Evolutionary conservation across 352 stramenopile genomes (phyloP), one percentile per base, ranked within the genome.

Genomic region (Thalassiosira gravida): DNA sequence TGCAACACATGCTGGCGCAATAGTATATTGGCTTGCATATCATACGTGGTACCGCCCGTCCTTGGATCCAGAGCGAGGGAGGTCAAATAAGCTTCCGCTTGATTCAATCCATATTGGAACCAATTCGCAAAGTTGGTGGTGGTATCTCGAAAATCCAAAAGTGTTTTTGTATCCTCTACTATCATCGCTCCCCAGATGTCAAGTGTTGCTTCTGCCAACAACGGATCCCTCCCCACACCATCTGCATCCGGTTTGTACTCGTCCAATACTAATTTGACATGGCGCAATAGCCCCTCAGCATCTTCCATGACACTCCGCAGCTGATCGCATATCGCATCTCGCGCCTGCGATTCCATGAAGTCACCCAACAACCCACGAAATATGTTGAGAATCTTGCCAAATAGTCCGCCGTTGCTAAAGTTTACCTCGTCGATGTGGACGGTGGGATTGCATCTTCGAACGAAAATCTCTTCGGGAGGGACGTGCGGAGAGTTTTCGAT

Each of bases 381-480:
- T 0, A 66, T 29, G 39, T 83, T 68, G 6, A 83, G 55, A 16
- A 78, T 52, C 62, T 58, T 75, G 0, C 55, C 62, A 0, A 77
- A 27, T 32, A 83, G 39, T 13, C 74, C 74, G 29, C 74, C 74
- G 18, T 77, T 78, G 18, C 39, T 29, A 67, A 82, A 82, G 53
- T 77, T 57, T 24, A 83, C 62, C n/a, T 74, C 44, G 24, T 74
- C 46, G n/a, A 83, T 83, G 6, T 74, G 13, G 7, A 83, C 42
- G 1, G 52, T 57, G 8, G 74, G 61, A 63, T 24, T 56, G 35
- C 74, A 83, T 0, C 22, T 30, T 1, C 58, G 22, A 14, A 78
- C 59, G 0, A n/a, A 8, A 20, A 67, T 53, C 3, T 61, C 8
- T 44, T 44, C 35, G 35, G 35, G 35, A 44, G 35, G 35, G 35